Evolutionary conservation across 352 stramenopile genomes (phyloP).

Genomic region (Globisporangium megalacanthum): DNA sequence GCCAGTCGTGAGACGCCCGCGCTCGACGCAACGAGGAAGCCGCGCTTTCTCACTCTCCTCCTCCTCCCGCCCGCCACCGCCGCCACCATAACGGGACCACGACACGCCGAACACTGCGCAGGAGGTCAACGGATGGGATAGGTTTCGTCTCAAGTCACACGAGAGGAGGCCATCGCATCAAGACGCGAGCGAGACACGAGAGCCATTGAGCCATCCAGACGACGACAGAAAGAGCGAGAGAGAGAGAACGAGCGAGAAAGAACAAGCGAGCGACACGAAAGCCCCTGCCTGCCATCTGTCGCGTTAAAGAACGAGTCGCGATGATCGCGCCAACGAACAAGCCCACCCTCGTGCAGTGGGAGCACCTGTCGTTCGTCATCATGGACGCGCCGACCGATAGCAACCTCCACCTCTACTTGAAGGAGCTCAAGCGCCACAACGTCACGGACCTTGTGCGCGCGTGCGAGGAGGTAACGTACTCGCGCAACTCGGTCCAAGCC

Average conservation of each 20-base stretch:
- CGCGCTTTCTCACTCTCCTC: not conserved
- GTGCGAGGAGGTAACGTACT: constrained; percentile 96
- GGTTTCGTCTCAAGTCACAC: constrained; percentile 22
- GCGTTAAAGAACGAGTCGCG: constrained; percentile 5
- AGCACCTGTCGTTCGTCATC: constrained; percentile 95
- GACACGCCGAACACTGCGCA: constrained; percentile 15
- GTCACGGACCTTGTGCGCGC: constrained; percentile 95
- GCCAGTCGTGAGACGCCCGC: too few species aligned
- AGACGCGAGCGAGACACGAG: constrained; percentile 4
- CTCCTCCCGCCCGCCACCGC: not conserved
- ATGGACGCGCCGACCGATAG: constrained; percentile 96
- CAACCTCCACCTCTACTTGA: constrained; percentile 97
- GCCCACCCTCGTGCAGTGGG: constrained; percentile 82
- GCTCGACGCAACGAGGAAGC: too few species aligned
- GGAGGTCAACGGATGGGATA: constrained; percentile 38
- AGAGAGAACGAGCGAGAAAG: not conserved
- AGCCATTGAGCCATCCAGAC: too few species aligned
- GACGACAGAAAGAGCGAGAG: not conserved
- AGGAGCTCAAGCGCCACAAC: constrained; percentile 95
- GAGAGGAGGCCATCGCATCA: constrained; percentile 15
- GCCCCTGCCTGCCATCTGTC: too few species aligned
- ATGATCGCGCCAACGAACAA: constrained; percentile 87
- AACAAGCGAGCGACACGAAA: not conserved
- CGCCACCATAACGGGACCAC: constrained; percentile 19
- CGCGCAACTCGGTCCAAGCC: constrained; percentile 82